phyloP scores from a whole-genome alignment of 2,329 filamentous ascomycete species.

The Alternaria consortialis region DNA sequence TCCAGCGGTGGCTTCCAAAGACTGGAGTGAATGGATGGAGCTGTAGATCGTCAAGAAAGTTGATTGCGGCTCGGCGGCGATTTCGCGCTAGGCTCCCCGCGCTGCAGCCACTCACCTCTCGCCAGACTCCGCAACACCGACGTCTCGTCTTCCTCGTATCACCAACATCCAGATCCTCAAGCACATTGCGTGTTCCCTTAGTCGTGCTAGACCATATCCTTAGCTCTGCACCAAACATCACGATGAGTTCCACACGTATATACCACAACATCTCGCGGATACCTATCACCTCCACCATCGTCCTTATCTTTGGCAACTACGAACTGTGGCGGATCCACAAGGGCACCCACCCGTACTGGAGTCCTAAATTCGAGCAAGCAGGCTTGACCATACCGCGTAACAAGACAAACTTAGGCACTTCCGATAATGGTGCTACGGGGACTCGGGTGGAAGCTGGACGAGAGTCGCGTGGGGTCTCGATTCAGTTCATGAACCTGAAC shows the following conservation, averaged over 20 bases:
- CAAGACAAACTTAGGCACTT: constrained; percentile 14
- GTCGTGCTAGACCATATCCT: constrained; percentile 5
- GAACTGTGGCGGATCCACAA: constrained; percentile 39
- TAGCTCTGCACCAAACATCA: background rate
- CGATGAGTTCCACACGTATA: constrained; percentile 26
- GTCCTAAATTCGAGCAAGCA: constrained; percentile 31
- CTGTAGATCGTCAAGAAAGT: constrained; percentile 19
- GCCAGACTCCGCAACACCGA: constrained; percentile 28
- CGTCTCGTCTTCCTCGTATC: constrained; percentile 9
- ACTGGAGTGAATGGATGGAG: background rate
- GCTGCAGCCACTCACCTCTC: constrained; percentile 30
- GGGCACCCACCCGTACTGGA: constrained; percentile 41
- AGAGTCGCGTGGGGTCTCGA: constrained; percentile 19
- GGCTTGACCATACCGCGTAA: constrained; percentile 22
- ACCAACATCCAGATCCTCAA: constrained; percentile 4
- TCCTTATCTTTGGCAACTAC: constrained; percentile 34
- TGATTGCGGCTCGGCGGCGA: constrained; percentile 23
- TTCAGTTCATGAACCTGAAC: constrained; percentile 39
- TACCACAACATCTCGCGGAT: constrained; percentile 22
- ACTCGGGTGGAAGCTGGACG: constrained; percentile 7
- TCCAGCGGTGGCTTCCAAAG: background rate
- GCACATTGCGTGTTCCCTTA: constrained; percentile 4
- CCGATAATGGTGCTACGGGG: constrained; percentile 8
- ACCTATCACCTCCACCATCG: constrained; percentile 25
- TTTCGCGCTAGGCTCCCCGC: constrained; percentile 25